These are phyloP conservation scores for Deuterostichococcus epilithicus DNA, from an alignment of 139 green algal species.

Conservation along the genomic window DNA sequence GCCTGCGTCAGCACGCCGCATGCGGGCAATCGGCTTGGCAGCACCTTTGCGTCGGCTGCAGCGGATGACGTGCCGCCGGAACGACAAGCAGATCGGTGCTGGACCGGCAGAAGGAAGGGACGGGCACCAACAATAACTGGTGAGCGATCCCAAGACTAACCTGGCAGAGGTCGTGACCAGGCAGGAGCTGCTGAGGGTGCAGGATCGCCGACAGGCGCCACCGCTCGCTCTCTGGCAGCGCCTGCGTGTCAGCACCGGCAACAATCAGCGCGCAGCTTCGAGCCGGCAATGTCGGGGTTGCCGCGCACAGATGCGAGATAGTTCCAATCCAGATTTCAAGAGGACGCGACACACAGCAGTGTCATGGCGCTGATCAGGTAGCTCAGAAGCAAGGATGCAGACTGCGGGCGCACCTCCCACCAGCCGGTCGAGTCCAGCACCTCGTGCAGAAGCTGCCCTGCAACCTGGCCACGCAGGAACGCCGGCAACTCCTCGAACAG, in stretches of 20 bases:
- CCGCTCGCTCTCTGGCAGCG: not conserved
- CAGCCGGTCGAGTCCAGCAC: not conserved
- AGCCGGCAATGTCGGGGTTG: not conserved
- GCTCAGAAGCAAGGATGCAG: too few species aligned
- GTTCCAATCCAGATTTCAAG: not conserved
- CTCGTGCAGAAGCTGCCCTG: constrained; percentile 6
- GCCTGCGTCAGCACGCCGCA: too few species aligned
- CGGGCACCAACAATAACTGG: too few species aligned
- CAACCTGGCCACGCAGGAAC: not conserved
- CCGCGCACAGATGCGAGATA: not conserved
- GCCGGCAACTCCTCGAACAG: constrained; percentile 9
- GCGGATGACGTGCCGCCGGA: too few species aligned
- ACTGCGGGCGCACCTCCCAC: not conserved
- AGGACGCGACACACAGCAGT: too few species aligned
- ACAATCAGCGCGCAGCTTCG: not conserved
- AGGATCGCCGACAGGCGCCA: not conserved
- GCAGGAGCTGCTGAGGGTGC: not conserved
- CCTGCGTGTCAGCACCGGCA: not conserved
- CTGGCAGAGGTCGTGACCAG: constrained; percentile 6
- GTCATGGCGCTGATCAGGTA: too few species aligned
- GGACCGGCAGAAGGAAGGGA: too few species aligned
- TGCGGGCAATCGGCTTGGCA: too few species aligned
- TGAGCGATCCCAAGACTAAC: too few species aligned
- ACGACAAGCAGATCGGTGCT: too few species aligned
- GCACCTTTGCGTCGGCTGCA: too few species aligned